Percentiles rank a stretch among this genome's conserved stretches.
Conservation (phyloP, 1,284 basidiomycete species). For the Veloboletus limbatus region DNA sequence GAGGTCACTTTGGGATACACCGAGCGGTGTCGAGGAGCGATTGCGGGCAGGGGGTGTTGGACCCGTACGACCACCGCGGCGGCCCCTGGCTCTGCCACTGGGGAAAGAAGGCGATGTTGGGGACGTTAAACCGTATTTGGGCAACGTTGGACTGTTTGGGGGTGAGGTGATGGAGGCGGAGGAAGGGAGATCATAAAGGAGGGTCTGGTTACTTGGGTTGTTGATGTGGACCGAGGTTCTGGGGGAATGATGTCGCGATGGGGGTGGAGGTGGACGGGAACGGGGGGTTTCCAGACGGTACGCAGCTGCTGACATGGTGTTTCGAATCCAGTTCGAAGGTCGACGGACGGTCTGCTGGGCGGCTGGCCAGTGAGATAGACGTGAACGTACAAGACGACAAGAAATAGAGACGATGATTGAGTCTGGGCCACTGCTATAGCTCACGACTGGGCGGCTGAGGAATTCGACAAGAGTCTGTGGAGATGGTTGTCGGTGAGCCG, state of each 20-base stretch:
- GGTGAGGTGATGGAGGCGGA: constrained; percentile 47
- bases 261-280: constrained; percentile 59
- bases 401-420: constrained; percentile 13
- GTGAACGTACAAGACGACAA: constrained; percentile 20
- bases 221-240: constrained; percentile 43
- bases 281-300: constrained; percentile 65
- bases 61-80: constrained; percentile 45
- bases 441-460: too few species aligned
- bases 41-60: constrained; percentile 52
- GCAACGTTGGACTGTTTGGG: constrained; percentile 44
- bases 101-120: constrained; percentile 60
- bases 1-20: constrained; percentile 56
- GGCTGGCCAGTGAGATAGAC: constrained; percentile 18
- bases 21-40: constrained; percentile 63
- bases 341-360: constrained; percentile 10
- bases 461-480: too few species aligned
- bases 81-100: constrained; percentile 38
- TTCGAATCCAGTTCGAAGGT: constrained; percentile 36
- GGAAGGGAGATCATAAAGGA: constrained; percentile 76
- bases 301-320: constrained; percentile 53
- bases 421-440: constrained; percentile 5
- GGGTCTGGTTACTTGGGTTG: constrained; percentile 41
- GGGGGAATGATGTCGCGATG: constrained; percentile 52
- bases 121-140: constrained; percentile 40
- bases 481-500: constrained; percentile 29